Evolutionary conservation across 768 basidiomycete species (phyloP), one percentile per base, ranked within the genome.

Genomic region (Cantharellus anzutake): DNA sequence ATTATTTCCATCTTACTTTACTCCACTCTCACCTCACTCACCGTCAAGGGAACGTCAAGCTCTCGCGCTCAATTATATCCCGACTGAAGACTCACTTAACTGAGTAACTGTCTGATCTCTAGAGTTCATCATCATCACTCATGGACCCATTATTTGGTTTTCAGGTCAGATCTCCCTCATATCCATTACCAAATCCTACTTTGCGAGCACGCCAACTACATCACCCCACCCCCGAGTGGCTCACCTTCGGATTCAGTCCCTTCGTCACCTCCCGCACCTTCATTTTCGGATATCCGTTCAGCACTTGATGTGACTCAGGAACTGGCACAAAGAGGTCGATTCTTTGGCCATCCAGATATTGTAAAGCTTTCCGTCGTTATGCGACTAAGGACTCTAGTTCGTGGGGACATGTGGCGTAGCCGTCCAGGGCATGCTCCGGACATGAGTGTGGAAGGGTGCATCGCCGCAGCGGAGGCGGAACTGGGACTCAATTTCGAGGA

Each of bases 1-100:
- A 83, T 66, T 77, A 75, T 50, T 77, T 78, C 2, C 77, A 79
- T 60, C 70, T 89, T 34, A 75, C 77, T 0, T 71, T 80, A 42
- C 76, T 86, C 41, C 81, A 82, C 16, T 78, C 82, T 2, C 79
- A 76, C 42, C 73, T 87, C 56, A 72, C 80, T 39, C 65, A 71
- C 75, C 67, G 71, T 72, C 73, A 78, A 64, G 70, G 67, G 20
- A 82, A 82, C 65, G 63, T 73, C 3, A 84, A 81, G 67, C 78
- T 78, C 62, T 78, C 81, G 0, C 80, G 80, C 42, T 78, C 75
- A 7, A 71, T 78, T 14, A 70, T 86, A 0, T 29, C 20, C 1
- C 20, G 20, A 29, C 20, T 29, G 20, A 29, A 29, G 42, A 77
- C 78, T 38, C 77, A 78, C 41, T 73, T 82, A 4, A 66, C 81